Percentiles rank a stretch among this genome's conserved stretches.
Conservation (phyloP, 2,329 filamentous ascomycete species). For the Xylaria sp. region DNA sequence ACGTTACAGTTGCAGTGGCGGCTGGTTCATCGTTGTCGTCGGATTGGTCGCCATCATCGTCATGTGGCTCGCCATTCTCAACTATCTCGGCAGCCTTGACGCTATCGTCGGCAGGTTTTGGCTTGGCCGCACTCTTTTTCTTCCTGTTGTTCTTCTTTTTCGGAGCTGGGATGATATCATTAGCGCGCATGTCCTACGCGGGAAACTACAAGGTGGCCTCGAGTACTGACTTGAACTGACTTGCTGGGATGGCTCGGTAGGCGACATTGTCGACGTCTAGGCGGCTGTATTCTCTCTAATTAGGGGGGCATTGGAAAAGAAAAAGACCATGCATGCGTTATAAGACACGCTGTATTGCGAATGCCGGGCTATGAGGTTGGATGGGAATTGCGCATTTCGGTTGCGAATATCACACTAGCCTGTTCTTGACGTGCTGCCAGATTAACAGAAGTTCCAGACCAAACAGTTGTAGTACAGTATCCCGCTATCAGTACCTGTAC, state of each 20-base stretch:
- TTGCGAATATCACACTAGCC: conserved; percentile 28
- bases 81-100: conserved; percentile 40
- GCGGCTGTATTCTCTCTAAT: conserved; percentile 13
- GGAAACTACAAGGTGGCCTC: conserved; percentile 31
- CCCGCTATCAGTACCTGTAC: conserved; percentile 30
- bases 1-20: conserved; percentile 50
- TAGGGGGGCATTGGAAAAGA: conserved; percentile 30
- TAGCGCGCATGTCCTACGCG: conserved; percentile 35
- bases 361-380: conserved; percentile 41
- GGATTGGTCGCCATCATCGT: conserved; percentile 54
- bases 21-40: conserved; percentile 55
- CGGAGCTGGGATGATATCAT: conserved; percentile 51
- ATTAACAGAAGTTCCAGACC: conserved; percentile 33
- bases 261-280: conserved; percentile 48
- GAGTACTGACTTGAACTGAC: conserved; percentile 45
- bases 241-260: conserved; percentile 48
- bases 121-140: conserved; percentile 66
- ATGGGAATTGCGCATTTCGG: conserved; percentile 36
- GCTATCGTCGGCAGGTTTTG: conserved; percentile 54
- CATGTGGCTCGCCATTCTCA: conserved; percentile 45
- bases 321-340: conserved; percentile 17
- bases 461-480: background rate
- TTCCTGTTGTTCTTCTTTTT: conserved; percentile 71
- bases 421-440: conserved; percentile 31
- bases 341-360: conserved; percentile 32